Evolutionary conservation across 495 filamentous ascomycete genomes (phyloP), one percentile per base, ranked within the genome.

Genomic region (Hypoxylon trugodes): DNA sequence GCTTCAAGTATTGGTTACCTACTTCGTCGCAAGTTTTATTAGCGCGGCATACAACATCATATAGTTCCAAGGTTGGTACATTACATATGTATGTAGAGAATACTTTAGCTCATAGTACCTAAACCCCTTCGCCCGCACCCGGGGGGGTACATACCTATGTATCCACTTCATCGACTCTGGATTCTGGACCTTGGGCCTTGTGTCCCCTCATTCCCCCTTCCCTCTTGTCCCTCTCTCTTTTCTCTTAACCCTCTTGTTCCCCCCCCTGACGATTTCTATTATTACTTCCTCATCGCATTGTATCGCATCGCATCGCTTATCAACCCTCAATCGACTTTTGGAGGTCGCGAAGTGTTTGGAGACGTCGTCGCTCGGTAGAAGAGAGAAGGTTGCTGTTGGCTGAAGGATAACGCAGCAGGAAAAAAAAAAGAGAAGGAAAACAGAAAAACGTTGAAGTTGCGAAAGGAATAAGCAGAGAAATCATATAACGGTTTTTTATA

Each of bases 181-280:
- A 51, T 35, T 56, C 28, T 47, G 41, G n/a, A n/a, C n/a, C n/a
- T n/a, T n/a, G n/a, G n/a, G n/a, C n/a, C n/a, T n/a, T n/a, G n/a
- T 56, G 58, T 58, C 65, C 61, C 59, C 62, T 61, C 69, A 56
- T 61, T 69, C 60, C 38, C 64, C 69, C 66, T 68, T 67, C 62
- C 59, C 67, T 54, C 49, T 56, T 36, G 64, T 61, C 57, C 56
- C 59, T 66, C 56, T 45, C 49, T 62, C 52, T 45, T 60, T 57
- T 56, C 55, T 61, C 54, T 50, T 22, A 57, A 56, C 36, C 56
- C 51, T 59, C 46, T 41, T 43, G 37, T 57, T 49, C 33, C 60
- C 48, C 35, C 32, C 52, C 42, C 52, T 65, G 61, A 25, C n/a
- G n/a, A n/a, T n/a, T 65, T 52, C 46, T 53, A 56, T 54, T 63